phyloP scores from a whole-genome alignment of 106 monocot species.

The Vanilla planifolia region DNA sequence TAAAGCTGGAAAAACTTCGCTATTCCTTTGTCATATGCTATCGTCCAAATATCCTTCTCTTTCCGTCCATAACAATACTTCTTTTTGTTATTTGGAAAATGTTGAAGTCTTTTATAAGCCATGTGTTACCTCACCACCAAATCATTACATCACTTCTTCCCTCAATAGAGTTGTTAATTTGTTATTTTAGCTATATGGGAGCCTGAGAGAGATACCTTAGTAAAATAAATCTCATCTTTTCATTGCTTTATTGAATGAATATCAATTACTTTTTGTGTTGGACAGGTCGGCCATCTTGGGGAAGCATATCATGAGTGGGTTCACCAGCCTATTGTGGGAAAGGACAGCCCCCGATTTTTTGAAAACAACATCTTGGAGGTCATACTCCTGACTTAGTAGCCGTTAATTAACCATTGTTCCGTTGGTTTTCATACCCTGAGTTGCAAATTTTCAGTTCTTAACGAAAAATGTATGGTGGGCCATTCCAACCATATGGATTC shows the following conservation, averaged over 20 bases:
- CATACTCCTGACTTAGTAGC: no score
- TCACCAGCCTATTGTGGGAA: slow-evolving; percentile 78
- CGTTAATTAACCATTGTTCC: slow-evolving; percentile 6
- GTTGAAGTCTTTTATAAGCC: not conserved
- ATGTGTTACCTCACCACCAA: no score
- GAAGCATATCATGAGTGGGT: slow-evolving; percentile 82
- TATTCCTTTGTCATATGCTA: not conserved
- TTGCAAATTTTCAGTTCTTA: slow-evolving; percentile 41
- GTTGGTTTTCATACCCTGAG: not conserved
- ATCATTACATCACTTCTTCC: no score
- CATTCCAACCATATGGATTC: slow-evolving; percentile 75
- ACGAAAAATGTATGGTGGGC: slow-evolving; percentile 81
- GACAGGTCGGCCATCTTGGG: slow-evolving; percentile 76
- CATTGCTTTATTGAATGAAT: not conserved
- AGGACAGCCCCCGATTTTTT: slow-evolving; percentile 78
- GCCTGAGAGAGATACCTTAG: no score
- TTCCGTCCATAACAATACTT: not conserved
- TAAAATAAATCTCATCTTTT: no score
- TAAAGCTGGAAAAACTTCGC: not conserved
- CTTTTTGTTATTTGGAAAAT: not conserved
- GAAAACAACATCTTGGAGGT: slow-evolving; percentile 63
- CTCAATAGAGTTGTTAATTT: no score
- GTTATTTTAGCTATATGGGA: no score
- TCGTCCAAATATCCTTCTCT: not conserved
- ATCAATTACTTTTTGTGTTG: not conserved